Base-by-base conservation (phyloP, 2,329 filamentous ascomycete species). In the Epichloe glyceriae region DNA sequence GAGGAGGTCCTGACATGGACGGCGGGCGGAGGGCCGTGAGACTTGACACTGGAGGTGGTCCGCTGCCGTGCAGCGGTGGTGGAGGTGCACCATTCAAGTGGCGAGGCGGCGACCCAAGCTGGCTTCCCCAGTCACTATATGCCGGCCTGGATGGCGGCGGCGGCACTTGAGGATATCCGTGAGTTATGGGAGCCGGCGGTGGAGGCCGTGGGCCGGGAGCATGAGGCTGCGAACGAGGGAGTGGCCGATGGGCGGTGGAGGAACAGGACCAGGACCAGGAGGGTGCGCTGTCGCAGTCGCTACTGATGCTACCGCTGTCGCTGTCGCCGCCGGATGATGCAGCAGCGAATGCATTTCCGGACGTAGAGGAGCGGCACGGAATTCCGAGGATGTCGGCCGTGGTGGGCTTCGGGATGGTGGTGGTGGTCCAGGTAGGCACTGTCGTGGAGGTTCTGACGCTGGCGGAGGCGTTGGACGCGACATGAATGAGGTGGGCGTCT, bases 11-110 rank as follows among this genome's bases (percentile, higher is more conserved):
- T 15, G 67, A 61, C 53, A 73, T 60, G 5, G 73, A 69, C 26
- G 75, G 75, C 3, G 76, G 76, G 8, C 75, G 72, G 15, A 79
- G 69, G 20, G 73, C 64, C 14, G 72, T 67, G 17, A 74, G 62
- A 37, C 65, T 60, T n/a, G 61, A 58, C 22, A 65, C 54, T 3
- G 62, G 54, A 14, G 55, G 52, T 5, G 63, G 60, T 10, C 59
- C 58, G 10, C 51, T 56, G 47, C 59, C 58, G 39, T 64, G 64
- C 46, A 67, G 58, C n/a, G 61, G 54, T 14, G 66, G 65, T 14
- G 67, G 65, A 35, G 61, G 63, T 12, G 62, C 74, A 37, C 75
- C 73, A 57, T 79, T 81, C 44, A 78, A 59, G 41, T 76, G 71
- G 49, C 72, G 70, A 30, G 71, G 61, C 37, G 71, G 65, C 3